These are phyloP conservation scores for Rhinocladiella mackenziei DNA, from an alignment of 2,329 filamentous ascomycete genomes.

Conservation along the genomic window DNA sequence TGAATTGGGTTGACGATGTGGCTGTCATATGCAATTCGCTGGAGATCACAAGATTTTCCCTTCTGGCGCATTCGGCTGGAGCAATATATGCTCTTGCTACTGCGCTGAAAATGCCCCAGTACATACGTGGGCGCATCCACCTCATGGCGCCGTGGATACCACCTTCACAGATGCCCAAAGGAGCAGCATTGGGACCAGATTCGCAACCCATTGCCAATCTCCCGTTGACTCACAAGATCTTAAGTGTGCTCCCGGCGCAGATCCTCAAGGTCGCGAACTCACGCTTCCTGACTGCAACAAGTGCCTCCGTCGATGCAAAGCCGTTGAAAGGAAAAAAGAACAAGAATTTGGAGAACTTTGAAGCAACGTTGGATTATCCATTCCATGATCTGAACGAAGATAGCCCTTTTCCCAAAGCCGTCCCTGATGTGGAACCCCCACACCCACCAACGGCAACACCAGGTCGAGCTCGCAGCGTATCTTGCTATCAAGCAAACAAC, in stretches of 20 bases:
- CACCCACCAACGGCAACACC: slow-evolving; percentile 10
- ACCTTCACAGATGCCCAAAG: slow-evolving; percentile 72
- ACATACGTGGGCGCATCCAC: slow-evolving; percentile 90
- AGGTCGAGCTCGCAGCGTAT: slow-evolving; percentile 12
- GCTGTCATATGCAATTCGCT: slow-evolving; percentile 88
- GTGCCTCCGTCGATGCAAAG: slow-evolving; percentile 36
- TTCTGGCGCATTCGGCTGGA: slow-evolving; percentile 91
- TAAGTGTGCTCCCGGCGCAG: slow-evolving; percentile 83
- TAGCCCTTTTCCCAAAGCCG: slow-evolving; percentile 5
- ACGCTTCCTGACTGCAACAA: slow-evolving; percentile 89
- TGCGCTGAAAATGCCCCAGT: slow-evolving; percentile 89
- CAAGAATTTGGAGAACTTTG: slow-evolving; percentile 17
- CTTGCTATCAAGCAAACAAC: slow-evolving; percentile 21
- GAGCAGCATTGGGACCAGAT: slow-evolving; percentile 56
- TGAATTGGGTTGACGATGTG: slow-evolving; percentile 92
- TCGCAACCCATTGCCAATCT: slow-evolving; percentile 77
- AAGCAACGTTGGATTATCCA: slow-evolving; percentile 11
- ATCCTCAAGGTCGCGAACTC: slow-evolving; percentile 93
- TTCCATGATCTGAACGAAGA: slow-evolving; percentile 17
- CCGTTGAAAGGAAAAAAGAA: slow-evolving; percentile 24
- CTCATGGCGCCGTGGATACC: slow-evolving; percentile 96
- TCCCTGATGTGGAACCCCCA: slow-evolving; percentile 11
- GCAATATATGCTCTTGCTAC: slow-evolving; percentile 98
- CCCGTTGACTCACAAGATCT: slow-evolving; percentile 84
- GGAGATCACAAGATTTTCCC: slow-evolving; percentile 92